Evolutionary conservation across 441 rosid genomes (phyloP), one percentile per base, ranked within the genome.

Genomic region (Arabidopsis lyrata): DNA sequence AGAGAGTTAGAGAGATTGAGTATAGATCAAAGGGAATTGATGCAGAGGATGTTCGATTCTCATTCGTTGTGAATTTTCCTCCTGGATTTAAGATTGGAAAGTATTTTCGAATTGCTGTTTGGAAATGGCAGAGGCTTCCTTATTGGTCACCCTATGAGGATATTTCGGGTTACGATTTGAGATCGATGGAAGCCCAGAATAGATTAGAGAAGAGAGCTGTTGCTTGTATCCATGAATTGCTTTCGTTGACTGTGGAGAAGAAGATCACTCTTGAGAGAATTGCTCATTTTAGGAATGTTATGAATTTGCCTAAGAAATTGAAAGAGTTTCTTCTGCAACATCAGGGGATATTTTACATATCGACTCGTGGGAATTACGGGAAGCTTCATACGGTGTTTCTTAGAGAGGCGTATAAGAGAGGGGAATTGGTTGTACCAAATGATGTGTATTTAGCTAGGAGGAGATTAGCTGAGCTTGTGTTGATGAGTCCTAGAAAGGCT

Each of bases 71-170:
- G 69, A 88, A 92, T 68, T 92, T 90, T 55, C 97, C 97, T 1
- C 95, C 99, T 0, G 96, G 97, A 4, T 94, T 94, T 83, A 94
- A 94, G 88, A 88, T 92, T 8, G 88, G 97, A 0, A 94, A 94
- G 83, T 94, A 90, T 64, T 94, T 86, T 49, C 77, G 90, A 53
- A 88, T 92, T 38, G 99, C 97, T 0, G 90, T 94, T 22, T 94
- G 99, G 97, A 92, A 92, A 78, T 92, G 97, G 99, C 99, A 90
- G 67, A 79, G 99, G 59, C 63, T 84, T 62, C 97, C 99, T 60
- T 94, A 92, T 73, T 92, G 97, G 97, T 94, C 97, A 0, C 97
- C 99, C 0, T 92, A 92, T 48, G 97, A 94, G 83, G 92, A 91
- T 65, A 82, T 95, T 29, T 87, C 90, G 0, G 91, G 93, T 8